These are phyloP conservation scores for Pseudogymnoascus sp. DNA, from an alignment of 2,329 filamentous ascomycete genomes.

Conservation along the genomic window DNA sequence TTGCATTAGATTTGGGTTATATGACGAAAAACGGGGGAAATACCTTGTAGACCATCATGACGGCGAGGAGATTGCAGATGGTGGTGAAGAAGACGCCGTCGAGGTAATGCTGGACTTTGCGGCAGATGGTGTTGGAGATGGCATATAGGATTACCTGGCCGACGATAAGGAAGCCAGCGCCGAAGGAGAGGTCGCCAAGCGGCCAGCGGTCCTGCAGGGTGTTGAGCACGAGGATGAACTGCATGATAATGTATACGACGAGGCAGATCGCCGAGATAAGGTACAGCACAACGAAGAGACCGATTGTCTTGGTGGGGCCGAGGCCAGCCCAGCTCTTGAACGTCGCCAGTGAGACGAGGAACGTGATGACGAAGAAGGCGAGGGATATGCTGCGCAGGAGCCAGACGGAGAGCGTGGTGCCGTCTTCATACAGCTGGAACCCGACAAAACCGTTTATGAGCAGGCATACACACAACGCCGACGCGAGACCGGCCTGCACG, in stretches of 20 bases:
- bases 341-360: slow-evolving; percentile 79
- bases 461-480: slow-evolving; percentile 78
- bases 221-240: slow-evolving; percentile 77
- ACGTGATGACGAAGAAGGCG: slow-evolving; percentile 76
- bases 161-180: slow-evolving; percentile 80
- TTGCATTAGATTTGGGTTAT: slow-evolving; percentile 26
- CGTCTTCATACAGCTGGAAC: slow-evolving; percentile 96
- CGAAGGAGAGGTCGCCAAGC: slow-evolving; percentile 82
- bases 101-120: slow-evolving; percentile 77
- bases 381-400: slow-evolving; percentile 71
- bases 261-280: slow-evolving; percentile 82
- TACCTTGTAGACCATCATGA: slow-evolving; percentile 99
- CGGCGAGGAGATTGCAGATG: slow-evolving; percentile 81
- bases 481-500: slow-evolving; percentile 74
- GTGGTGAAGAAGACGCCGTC: slow-evolving; percentile 93
- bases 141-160: slow-evolving; percentile 91
- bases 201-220: slow-evolving; percentile 96
- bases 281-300: slow-evolving; percentile 86
- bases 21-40: slow-evolving; percentile 20
- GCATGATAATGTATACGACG: slow-evolving; percentile 76
- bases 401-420: slow-evolving; percentile 89
- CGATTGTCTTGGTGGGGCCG: slow-evolving; percentile 74
- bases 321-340: slow-evolving; percentile 89
- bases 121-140: slow-evolving; percentile 78
- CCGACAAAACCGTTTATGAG: slow-evolving; percentile 97